Base-by-base conservation (phyloP, 2,329 filamentous ascomycete genomes). In the Colletotrichum ledebouriae region DNA sequence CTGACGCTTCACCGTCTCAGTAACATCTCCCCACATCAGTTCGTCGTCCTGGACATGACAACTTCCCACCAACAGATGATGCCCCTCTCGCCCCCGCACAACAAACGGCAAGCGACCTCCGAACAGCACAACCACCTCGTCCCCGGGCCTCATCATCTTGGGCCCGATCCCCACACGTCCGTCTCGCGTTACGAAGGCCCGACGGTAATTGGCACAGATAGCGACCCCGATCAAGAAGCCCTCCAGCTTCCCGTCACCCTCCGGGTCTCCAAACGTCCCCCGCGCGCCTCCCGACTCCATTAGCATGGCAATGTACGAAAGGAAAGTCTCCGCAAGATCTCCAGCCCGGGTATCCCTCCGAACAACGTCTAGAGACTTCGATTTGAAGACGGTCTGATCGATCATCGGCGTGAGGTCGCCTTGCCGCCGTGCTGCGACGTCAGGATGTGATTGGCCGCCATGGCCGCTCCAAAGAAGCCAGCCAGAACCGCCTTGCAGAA, bases 31-130 rank as follows among this genome's bases (percentile, higher is more conserved):
- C 50, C 57, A 68, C 60, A 71, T 71, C 39, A 71, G 33, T 22
- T 71, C 56, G 15, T 71, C 68, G 46, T 71, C 70, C n/a, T 55
- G 41, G 34, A 71, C 25, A 22, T 59, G 63, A 33, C 70, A 71
- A 41, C 64, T 66, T n/a, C 70, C 68, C 33, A 69, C 49, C 4
- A 71, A 37, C 17, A 69, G 46, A 33, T 67, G 53, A 44, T 71
- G 64, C 17, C 55, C 37, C 4, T n/a, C 41, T 13, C 60, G 58
- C 15, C 37, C 57, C 15, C 56, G 59, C 20, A 64, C 39, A n/a
- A 71, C 17, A 46, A 71, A 71, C 22, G 65, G 70, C 69, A 71
- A 50, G n/a, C 62, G 52, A 4, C 70, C 69, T 4, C 70, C 69
- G n/a, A 71, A 71, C 3, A 71, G 56, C 6, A 66, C 61, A 9